phyloP scores from a whole-genome alignment of 1,139 yeast species.

The Lodderomyces theae region DNA sequence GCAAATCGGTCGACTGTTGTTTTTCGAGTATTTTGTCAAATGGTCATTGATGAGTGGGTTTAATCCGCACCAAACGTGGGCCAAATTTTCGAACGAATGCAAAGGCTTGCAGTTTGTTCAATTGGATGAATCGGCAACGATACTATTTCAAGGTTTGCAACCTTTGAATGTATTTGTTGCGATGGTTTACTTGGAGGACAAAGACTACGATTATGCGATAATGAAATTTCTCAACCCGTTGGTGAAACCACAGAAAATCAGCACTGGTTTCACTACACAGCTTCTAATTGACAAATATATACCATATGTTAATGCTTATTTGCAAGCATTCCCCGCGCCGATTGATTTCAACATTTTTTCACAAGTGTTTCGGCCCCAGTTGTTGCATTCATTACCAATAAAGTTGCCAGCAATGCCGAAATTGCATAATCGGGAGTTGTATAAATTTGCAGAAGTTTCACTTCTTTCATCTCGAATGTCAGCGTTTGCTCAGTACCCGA shows the following conservation, averaged over 20 bases:
- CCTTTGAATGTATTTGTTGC: conserved; percentile 4
- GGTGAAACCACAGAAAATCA: not conserved
- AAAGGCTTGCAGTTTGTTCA: not conserved
- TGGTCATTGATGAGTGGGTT: conserved; percentile 1
- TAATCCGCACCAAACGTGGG: not conserved
- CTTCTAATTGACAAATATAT: conserved; percentile 1
- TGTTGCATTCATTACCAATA: conserved; percentile 3
- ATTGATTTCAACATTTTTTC: conserved; percentile 4
- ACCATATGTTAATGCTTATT: not conserved
- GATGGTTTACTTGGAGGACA: conserved; percentile 6
- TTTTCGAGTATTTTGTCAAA: conserved; percentile 4
- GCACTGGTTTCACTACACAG: not conserved
- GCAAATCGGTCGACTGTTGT: conserved; percentile 8
- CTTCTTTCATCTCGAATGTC: not conserved
- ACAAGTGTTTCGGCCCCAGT: conserved; percentile 1
- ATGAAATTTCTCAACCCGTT: not conserved
- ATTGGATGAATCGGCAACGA: conserved; percentile 1
- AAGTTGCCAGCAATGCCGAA: conserved; percentile 8
- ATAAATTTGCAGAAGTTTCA: not conserved
- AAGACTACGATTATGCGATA: conserved; percentile 1
- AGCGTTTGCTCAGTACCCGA: not conserved
- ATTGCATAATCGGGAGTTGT: conserved; percentile 1
- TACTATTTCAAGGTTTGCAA: not conserved
- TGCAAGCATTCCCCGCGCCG: not conserved
- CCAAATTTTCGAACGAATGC: not conserved